phyloP scores from a whole-genome alignment of 140 eudicot genomes.

The Oenanthe javanica region DNA sequence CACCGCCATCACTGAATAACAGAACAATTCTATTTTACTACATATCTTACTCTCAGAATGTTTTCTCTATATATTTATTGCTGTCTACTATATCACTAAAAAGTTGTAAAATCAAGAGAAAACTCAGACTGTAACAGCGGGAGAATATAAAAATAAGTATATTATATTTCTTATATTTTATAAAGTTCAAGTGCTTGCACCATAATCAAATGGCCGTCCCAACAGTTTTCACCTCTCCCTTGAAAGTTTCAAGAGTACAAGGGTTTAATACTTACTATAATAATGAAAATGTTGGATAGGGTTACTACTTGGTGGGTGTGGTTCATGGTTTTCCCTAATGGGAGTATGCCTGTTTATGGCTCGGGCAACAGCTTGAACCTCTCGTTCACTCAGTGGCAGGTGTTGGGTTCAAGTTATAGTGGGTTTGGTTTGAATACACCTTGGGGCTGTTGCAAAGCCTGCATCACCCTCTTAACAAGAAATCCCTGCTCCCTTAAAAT shows the following conservation, averaged over 20 bases:
- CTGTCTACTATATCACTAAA: neutral
- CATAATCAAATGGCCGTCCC: neutral
- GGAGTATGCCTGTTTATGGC: neutral
- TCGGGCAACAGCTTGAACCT: neutral
- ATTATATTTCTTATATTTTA: too few relatives aligned
- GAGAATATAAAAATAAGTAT: too few relatives aligned
- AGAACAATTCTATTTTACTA: constrained; percentile 10
- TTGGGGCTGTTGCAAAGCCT: too few relatives aligned
- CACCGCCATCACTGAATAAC: constrained; percentile 85
- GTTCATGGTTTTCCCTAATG: neutral
- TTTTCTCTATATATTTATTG: neutral
- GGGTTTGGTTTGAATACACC: too few relatives aligned
- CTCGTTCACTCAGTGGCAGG: neutral
- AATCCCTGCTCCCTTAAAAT: neutral
- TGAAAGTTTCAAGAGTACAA: neutral
- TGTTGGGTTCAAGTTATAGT: neutral
- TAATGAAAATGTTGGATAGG: neutral
- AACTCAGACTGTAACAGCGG: neutral
- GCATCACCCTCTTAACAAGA: neutral
- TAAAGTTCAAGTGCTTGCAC: neutral
- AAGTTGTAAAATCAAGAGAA: constrained; percentile 2
- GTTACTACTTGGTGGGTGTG: neutral
- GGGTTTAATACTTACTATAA: neutral
- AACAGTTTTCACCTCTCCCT: neutral
- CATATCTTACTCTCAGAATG: neutral